These are phyloP conservation scores for Hirsutella minnesotensis DNA, from an alignment of 2,329 filamentous ascomycete species.

Conservation along the genomic window DNA sequence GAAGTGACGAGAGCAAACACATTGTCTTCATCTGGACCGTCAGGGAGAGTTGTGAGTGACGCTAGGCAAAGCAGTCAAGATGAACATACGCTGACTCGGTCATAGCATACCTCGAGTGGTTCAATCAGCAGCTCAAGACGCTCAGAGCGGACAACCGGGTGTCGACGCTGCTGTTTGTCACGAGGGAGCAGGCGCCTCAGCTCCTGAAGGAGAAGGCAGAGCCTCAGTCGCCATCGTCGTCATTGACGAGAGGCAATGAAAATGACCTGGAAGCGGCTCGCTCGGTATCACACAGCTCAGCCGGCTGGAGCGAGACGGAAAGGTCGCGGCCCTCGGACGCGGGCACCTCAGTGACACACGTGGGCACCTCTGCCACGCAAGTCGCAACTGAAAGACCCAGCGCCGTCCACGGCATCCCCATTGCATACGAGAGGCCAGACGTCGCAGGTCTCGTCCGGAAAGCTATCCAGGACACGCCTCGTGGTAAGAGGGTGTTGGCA, in stretches of 20 bases:
- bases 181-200: slow-evolving; percentile 9
- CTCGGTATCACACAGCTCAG: not conserved
- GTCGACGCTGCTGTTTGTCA: slow-evolving; percentile 22
- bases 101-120: slow-evolving; percentile 25
- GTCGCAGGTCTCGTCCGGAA: slow-evolving; percentile 21
- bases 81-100: not conserved
- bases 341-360: slow-evolving; percentile 4
- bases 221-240: not conserved
- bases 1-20: slow-evolving; percentile 9
- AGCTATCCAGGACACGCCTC: slow-evolving; percentile 14
- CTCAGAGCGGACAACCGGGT: slow-evolving; percentile 18
- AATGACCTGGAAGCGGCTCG: slow-evolving; percentile 5
- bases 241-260: not conserved
- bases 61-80: not conserved
- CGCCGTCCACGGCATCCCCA: slow-evolving; percentile 8
- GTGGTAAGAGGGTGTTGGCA: slow-evolving; percentile 24
- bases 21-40: slow-evolving; percentile 30
- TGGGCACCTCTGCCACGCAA: slow-evolving; percentile 2
- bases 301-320: slow-evolving; percentile 6
- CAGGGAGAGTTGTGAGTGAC: slow-evolving; percentile 17
- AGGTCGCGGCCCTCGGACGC: slow-evolving; percentile 10
- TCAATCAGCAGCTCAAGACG: slow-evolving; percentile 20
- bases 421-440: slow-evolving; percentile 24
- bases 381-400: not conserved
- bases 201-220: not conserved